Evolutionary conservation across 441 rosid genomes (phyloP).

Genomic region (Pelargonium myrrhifolium): DNA sequence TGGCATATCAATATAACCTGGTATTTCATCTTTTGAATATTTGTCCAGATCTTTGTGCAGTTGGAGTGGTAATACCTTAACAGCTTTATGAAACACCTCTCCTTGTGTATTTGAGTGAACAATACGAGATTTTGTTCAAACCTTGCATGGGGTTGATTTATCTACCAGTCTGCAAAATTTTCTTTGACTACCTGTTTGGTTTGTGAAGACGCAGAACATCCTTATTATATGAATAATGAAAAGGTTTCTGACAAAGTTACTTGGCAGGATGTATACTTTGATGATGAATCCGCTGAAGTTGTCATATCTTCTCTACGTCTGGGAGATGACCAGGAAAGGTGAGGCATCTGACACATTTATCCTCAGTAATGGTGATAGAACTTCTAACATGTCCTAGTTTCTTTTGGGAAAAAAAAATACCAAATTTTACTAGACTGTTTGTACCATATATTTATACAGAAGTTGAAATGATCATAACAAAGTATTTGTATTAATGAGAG

Average conservation of each 20-base stretch:
- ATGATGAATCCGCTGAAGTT: conserved; percentile 98
- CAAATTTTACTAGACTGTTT: no score
- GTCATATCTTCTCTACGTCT: conserved; percentile 90
- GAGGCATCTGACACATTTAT: conserved; percentile 5
- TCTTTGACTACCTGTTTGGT: conserved; percentile 7
- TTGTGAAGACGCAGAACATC: conserved; percentile 9
- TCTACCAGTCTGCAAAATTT: not conserved
- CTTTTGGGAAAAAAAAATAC: no score
- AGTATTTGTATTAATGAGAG: not conserved
- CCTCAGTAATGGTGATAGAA: not conserved
- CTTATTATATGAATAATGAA: conserved; percentile 14
- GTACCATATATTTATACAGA: not conserved
- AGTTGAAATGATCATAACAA: not conserved
- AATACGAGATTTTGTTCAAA: not conserved
- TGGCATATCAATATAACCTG: not conserved
- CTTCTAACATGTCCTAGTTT: not conserved
- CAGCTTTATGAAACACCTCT: not conserved
- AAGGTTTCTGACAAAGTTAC: conserved; percentile 21
- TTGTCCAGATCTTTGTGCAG: not conserved
- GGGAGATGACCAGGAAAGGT: conserved; percentile 93
- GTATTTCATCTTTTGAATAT: not conserved
- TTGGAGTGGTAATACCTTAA: not conserved
- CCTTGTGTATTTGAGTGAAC: not conserved
- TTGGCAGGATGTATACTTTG: conserved; percentile 93
- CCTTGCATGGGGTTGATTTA: not conserved